Evolutionary conservation across 1,284 basidiomycete genomes (phyloP).

Genomic region (Ustilago nuda): DNA sequence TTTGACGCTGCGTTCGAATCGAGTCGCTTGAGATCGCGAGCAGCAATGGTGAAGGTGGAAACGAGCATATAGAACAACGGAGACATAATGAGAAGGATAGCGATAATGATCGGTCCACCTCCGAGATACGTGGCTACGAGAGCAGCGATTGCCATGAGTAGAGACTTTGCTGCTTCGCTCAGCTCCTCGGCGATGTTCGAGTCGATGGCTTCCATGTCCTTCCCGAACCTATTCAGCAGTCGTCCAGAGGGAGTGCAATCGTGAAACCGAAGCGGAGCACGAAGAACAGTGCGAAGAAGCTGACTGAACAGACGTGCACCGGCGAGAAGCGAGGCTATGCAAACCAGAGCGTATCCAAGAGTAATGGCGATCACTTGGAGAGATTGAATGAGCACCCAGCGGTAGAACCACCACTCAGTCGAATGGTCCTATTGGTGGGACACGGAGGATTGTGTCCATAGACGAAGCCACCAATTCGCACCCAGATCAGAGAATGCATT

Average conservation of each 20-base stretch:
- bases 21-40: slow-evolving; percentile 85
- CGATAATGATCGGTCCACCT: slow-evolving; percentile 78
- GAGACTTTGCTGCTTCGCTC: slow-evolving; percentile 59
- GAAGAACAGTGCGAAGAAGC: slow-evolving; percentile 75
- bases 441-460: slow-evolving; percentile 19
- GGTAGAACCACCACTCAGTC: slow-evolving; percentile 70
- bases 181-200: slow-evolving; percentile 73
- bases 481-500: slow-evolving; percentile 29
- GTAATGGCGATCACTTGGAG: slow-evolving; percentile 75
- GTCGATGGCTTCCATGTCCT: slow-evolving; percentile 87
- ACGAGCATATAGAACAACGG: slow-evolving; percentile 62
- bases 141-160: slow-evolving; percentile 69
- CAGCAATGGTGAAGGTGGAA: slow-evolving; percentile 84
- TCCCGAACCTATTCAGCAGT: slow-evolving; percentile 81
- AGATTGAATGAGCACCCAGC: slow-evolving; percentile 81
- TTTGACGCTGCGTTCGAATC: slow-evolving; percentile 78
- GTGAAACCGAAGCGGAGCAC: slow-evolving; percentile 81
- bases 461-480: slow-evolving; percentile 38
- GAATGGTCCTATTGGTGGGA: slow-evolving; percentile 7
- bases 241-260: slow-evolving; percentile 85
- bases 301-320: slow-evolving; percentile 76
- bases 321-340: slow-evolving; percentile 75
- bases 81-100: slow-evolving; percentile 71
- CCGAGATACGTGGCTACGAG: slow-evolving; percentile 77
- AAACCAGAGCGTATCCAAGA: slow-evolving; percentile 76